Evolutionary conservation across 208 protist genomes (phyloP).

Genomic region (Trypanosoma platydactyli): DNA sequence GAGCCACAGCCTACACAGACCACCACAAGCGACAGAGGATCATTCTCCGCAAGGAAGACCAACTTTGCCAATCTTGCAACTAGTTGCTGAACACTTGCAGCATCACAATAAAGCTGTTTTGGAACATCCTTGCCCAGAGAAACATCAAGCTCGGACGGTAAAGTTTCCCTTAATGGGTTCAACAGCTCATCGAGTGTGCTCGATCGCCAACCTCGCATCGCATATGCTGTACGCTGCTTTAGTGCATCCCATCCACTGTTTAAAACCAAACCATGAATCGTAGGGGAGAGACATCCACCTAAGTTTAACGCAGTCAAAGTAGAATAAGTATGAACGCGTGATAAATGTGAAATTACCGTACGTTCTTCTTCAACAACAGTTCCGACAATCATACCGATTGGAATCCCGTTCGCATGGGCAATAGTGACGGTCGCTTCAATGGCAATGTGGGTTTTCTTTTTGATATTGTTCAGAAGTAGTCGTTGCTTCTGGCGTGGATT

Average conservation of each 20-base stretch:
- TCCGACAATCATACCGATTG: constrained; percentile 39
- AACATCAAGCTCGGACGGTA: not conserved
- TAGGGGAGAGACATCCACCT: not conserved
- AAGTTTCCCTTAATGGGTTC: constrained; percentile 13
- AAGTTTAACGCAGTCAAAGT: constrained; percentile 1
- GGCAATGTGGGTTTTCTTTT: constrained; percentile 22
- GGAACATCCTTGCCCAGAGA: not conserved
- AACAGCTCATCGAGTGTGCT: constrained; percentile 28
- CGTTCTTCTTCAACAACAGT: constrained; percentile 36
- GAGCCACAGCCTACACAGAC: not conserved
- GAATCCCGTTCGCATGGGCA: constrained; percentile 29
- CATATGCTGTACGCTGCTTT: constrained; percentile 31
- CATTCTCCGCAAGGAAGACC: not conserved
- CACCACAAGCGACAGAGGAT: not conserved
- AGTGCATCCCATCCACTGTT: constrained; percentile 32
- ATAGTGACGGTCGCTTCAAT: constrained; percentile 33
- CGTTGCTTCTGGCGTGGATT: constrained; percentile 25
- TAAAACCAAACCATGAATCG: constrained; percentile 23
- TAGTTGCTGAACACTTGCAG: constrained; percentile 4
- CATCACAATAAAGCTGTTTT: constrained; percentile 3
- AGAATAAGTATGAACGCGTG: constrained; percentile 16
- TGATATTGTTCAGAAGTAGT: constrained; percentile 33
- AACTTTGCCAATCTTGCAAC: not conserved
- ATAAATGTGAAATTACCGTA: constrained; percentile 36
- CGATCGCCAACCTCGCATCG: constrained; percentile 32